These are phyloP conservation scores for Salvia hispanica DNA, from an alignment of 257 asterid genomes.

Conservation along the genomic window DNA sequence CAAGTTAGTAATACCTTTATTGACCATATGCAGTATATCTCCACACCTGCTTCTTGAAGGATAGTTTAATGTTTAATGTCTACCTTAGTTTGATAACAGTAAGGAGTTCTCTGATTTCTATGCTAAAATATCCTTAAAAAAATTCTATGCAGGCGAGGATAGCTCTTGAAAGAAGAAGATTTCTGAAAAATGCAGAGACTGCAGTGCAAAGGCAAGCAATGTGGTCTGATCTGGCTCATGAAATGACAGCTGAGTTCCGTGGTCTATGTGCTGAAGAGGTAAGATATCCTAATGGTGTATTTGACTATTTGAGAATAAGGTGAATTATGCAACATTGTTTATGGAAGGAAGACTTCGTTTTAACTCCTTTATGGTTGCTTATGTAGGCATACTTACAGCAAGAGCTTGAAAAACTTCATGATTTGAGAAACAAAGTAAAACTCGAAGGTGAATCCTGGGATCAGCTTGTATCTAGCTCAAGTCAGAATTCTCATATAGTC, in stretches of 20 bases:
- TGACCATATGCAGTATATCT: not conserved
- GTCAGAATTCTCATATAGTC: conserved; percentile 97
- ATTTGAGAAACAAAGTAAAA: conserved; percentile 90
- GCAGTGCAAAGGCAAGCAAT: conserved; percentile 93
- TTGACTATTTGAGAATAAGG: conserved; percentile 9
- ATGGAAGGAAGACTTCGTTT: conserved; percentile 20
- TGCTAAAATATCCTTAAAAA: conserved; percentile 15
- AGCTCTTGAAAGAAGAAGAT: conserved; percentile 94
- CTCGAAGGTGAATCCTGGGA: conserved; percentile 98
- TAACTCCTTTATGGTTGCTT: conserved; percentile 30
- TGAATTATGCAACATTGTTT: conserved; percentile 16
- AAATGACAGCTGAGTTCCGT: conserved; percentile 98
- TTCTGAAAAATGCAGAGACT: conserved; percentile 92
- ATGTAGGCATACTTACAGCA: conserved; percentile 94
- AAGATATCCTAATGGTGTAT: conserved; percentile 24
- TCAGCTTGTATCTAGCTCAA: conserved; percentile 97
- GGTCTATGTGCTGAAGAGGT: conserved; percentile 99
- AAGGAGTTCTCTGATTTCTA: not conserved
- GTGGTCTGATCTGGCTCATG: conserved; percentile 99
- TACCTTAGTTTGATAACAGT: conserved; percentile 18
- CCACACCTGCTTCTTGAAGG: conserved; percentile 6
- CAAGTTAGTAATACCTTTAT: conserved; percentile 13
- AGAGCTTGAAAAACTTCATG: conserved; percentile 96
- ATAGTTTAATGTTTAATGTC: not conserved
- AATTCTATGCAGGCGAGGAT: conserved; percentile 76